A percentile compares a stretch with the other conserved stretches of the same genome.
These are phyloP conservation scores for Zizania latifolia DNA, from an alignment of 176 grass and related monocot genomes.

Conservation along the genomic window DNA sequence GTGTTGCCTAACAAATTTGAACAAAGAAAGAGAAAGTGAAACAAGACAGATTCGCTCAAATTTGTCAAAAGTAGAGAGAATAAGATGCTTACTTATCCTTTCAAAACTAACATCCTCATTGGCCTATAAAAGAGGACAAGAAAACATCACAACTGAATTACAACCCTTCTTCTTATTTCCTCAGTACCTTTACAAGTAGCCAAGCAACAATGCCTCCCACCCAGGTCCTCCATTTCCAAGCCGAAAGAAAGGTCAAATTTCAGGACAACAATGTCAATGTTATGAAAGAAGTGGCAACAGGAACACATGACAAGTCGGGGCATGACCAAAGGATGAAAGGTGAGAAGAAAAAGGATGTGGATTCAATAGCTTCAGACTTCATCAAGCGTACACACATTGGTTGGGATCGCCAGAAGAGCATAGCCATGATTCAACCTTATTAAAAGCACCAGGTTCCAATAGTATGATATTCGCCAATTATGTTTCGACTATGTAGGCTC, in stretches of 20 bases:
- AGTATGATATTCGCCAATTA: conserved; percentile 19
- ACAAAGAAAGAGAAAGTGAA: conserved; percentile 10
- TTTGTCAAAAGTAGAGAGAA: conserved; percentile 18
- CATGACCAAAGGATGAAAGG: conserved; percentile 12
- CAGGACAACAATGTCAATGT: conserved; percentile 22
- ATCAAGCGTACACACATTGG: conserved; percentile 45
- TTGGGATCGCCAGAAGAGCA: conserved; percentile 66
- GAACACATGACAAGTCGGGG: neutral
- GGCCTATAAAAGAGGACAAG: conserved; percentile 50
- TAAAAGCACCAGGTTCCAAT: conserved; percentile 9
- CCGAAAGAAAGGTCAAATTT: conserved; percentile 29
- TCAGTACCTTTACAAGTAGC: conserved; percentile 4
- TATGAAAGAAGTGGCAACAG: conserved; percentile 19
- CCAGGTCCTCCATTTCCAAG: conserved; percentile 4
- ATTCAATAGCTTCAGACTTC: conserved; percentile 50
- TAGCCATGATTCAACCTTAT: conserved; percentile 46
- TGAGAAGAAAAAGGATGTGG: conserved; percentile 43
- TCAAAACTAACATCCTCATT: neutral
- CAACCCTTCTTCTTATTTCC: neutral
- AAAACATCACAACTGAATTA: conserved; percentile 3
- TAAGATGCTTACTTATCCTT: conserved; percentile 34
- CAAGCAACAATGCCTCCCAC: conserved; percentile 27
- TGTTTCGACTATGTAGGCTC: conserved; percentile 4
- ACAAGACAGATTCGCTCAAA: neutral
- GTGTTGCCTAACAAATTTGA: conserved; percentile 22